phyloP scores from a whole-genome alignment of 202 grass and related monocot genomes.

The Bolboschoenoplectus hybrid region DNA sequence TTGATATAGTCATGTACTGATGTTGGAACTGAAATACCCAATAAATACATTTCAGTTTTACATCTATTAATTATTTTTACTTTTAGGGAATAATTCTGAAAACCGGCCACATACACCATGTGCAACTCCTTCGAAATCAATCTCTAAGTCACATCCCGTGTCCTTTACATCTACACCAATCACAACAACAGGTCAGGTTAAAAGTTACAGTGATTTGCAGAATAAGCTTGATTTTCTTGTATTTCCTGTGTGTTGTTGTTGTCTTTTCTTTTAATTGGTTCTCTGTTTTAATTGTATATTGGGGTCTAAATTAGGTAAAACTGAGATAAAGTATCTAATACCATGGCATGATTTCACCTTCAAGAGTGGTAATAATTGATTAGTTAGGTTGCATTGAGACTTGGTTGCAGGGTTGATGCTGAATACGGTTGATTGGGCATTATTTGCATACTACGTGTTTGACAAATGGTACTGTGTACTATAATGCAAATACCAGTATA shows the following conservation, averaged over 20 bases:
- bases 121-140: conserved; percentile 6
- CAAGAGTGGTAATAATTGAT: background rate
- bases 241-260: background rate
- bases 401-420: background rate
- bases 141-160: conserved; percentile 4
- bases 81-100: conserved; percentile 14
- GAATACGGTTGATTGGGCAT: background rate
- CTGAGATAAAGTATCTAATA: background rate
- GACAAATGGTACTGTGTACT: background rate
- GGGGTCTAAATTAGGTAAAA: background rate
- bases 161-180: conserved; percentile 15
- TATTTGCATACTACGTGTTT: conserved; percentile 11
- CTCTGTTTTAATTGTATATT: background rate
- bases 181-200: background rate
- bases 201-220: background rate
- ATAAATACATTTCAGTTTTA: background rate
- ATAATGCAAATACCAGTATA: background rate
- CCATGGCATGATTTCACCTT: background rate
- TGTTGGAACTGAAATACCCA: background rate
- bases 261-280: background rate
- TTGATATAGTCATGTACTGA: background rate
- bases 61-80: background rate
- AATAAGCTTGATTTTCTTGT: background rate
- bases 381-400: background rate
- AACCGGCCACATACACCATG: conserved; percentile 12